Evolutionary conservation across 306 rosid species (phyloP), one percentile per base, ranked within the genome.

Genomic region (Nissolia schottii): DNA sequence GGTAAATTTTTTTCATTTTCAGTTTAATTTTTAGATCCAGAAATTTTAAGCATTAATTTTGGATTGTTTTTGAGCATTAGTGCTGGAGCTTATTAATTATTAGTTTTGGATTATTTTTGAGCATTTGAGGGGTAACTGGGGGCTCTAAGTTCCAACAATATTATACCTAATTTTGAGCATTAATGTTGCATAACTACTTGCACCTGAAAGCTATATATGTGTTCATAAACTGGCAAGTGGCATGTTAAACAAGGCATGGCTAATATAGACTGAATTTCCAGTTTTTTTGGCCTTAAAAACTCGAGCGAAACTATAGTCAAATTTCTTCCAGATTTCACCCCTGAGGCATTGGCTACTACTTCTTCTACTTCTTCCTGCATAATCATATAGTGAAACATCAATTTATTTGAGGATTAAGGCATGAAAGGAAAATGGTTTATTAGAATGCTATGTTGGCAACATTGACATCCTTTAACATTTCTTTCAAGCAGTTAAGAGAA

Each of bases 291-390:
- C 70, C 68, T 81, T 90, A n/a, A n/a, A 38, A 89, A 89, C 66
- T 89, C 94, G 66, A 79, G 50, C 10, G 79, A 74, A 22, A 93
- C 81, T 15, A 86, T 86, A 2, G 89, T 84, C 80, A 93, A 74
- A 61, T 83, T 90, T 87, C 89, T 85, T 83, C 98, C 97, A 32
- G 85, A 71, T 79, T 84, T 89, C 66, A 90, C 87, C 49, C 90
- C 81, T 13, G 82, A 74, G 59, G 85, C 89, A 41, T 86, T 83
- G 58, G 84, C 85, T n/a, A 69, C 37, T 73, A 90, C 87, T 77
- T n/a, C n/a, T n/a, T n/a, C n/a, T n/a, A n/a, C n/a, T n/a, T 90
- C 94, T 9, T 89, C 87, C 98, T 89, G 86, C 24, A 64, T 45
- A 10, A 7, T 22, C 16, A 59, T 51, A 61, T 22, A 73, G 80